Evolutionary conservation across 176 grass and related monocot species (phyloP).

Genomic region (Carex myosuroides): DNA sequence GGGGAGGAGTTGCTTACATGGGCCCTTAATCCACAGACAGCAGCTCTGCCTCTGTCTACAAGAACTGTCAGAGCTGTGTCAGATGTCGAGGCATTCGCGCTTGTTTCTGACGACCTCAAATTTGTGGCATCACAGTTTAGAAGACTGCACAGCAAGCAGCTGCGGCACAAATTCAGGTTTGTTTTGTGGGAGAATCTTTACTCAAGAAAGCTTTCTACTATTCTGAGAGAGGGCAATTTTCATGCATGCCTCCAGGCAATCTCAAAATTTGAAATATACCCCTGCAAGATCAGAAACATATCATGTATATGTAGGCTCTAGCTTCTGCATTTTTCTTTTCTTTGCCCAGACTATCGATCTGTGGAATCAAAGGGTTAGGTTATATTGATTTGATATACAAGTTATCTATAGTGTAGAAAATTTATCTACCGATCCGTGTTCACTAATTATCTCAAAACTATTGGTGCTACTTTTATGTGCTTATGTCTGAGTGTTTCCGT

Average conservation of each 20-base stretch:
- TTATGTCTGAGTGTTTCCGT: neutral
- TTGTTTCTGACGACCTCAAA: constrained; percentile 73
- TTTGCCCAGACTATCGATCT: neutral
- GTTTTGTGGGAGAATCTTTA: neutral
- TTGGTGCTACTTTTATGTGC: neutral
- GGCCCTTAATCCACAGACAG: constrained; percentile 65
- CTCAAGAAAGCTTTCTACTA: neutral
- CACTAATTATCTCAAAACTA: neutral
- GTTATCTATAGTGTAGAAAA: neutral
- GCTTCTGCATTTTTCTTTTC: neutral
- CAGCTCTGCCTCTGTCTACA: constrained; percentile 62
- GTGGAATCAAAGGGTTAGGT: neutral
- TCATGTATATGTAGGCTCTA: neutral
- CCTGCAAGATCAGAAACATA: neutral
- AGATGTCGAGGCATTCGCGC: constrained; percentile 92
- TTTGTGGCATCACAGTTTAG: constrained; percentile 80
- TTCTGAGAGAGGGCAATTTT: neutral
- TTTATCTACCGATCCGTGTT: neutral
- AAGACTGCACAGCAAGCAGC: constrained; percentile 67
- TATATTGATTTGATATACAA: neutral
- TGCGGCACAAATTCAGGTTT: constrained; percentile 68
- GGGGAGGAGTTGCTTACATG: constrained; percentile 94
- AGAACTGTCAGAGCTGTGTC: constrained; percentile 80
- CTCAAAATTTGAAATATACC: neutral
- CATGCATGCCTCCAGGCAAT: neutral